These are phyloP conservation scores for Pseudocercospora cruenta DNA, from an alignment of 2,329 filamentous ascomycete genomes.

Conservation along the genomic window DNA sequence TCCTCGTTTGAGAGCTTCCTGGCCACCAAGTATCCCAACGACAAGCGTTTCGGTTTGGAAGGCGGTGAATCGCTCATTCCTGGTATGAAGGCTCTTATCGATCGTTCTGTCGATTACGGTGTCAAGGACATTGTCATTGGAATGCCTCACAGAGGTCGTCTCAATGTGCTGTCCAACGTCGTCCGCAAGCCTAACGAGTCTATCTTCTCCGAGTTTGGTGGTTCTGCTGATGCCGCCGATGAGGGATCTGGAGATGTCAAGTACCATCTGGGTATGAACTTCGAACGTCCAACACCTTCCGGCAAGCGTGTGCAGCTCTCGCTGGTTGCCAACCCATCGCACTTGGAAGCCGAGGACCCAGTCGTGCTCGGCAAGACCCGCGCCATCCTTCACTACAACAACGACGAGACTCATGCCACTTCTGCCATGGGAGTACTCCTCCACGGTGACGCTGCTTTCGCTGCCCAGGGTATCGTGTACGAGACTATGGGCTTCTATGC, in stretches of 20 bases:
- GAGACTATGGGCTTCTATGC: conserved; percentile 98
- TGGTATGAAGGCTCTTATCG: conserved; percentile 98
- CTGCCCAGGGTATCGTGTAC: conserved; percentile 95
- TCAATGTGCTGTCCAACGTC: conserved; percentile 97
- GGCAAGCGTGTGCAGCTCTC: conserved; percentile 99
- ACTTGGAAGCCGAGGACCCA: conserved; percentile 96
- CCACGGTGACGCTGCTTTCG: conserved; percentile 96
- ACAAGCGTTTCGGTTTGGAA: conserved; percentile 98
- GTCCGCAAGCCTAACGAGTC: conserved; percentile 99
- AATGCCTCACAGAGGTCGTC: conserved; percentile 97
- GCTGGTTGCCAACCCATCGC: conserved; percentile 95
- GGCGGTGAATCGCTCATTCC: conserved; percentile 96
- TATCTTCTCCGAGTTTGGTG: conserved; percentile 98
- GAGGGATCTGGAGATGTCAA: conserved; percentile 99
- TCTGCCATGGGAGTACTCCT: conserved; percentile 95
- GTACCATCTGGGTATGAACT: conserved; percentile 99
- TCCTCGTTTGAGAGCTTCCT: conserved; percentile 96
- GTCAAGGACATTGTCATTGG: conserved; percentile 99
- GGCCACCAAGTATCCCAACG: conserved; percentile 97
- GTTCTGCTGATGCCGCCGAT: conserved; percentile 82
- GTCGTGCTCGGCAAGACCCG: conserved; percentile 97
- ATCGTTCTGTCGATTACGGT: conserved; percentile 96
- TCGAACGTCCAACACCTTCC: conserved; percentile 95
- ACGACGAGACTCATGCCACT: conserved; percentile 85
- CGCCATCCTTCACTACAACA: conserved; percentile 98